Base-by-base conservation (phyloP, 345 rosid genomes). In the Physaria fendleri region DNA sequence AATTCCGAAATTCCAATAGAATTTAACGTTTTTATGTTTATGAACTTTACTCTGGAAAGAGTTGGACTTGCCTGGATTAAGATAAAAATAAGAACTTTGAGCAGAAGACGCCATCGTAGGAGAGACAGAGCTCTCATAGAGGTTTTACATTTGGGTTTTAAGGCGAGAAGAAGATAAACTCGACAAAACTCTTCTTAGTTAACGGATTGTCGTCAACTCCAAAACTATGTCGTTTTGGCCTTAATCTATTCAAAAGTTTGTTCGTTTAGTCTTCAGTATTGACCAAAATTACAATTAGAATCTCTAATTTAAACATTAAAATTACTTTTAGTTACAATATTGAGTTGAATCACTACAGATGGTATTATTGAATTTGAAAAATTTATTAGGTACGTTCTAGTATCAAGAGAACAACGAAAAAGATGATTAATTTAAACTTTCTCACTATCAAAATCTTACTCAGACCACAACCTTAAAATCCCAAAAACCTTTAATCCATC, bases 21-120 rank as follows among this genome's bases (percentile, higher is more conserved):
- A 66, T 56, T 28, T 34, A 5, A 67, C 17, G 39, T 67, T 29
- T 20, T 69, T 71, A 33, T 71, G 69, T 9, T 50, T 72, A 27
- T 16, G 32, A 40, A 48, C 5, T 40, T 67, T 64, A 35, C 63
- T n/a, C 12, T 64, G 45, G 15, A 34, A 52, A 69, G 63, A 61
- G 41, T 37, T 65, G 8, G 57, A 59, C 25, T 29, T 76, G 62
- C 65, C 65, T 58, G 73, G 66, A 42, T 54, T 73, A 32, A 64
- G 76, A 76, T 74, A 58, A 25, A 73, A 40, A 41, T 58, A 76
- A 5, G 78, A 71, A 60, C 75, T 51, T 73, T 48, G 81, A 67
- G 87, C 78, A 32, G 81, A 73, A 69, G 79, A 64, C 44, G 84
- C 85, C 96, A 92, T 88, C 28, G 56, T 64, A 55, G 52, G 61